Evolutionary conservation across 768 basidiomycete species (phyloP), one percentile per base, ranked within the genome.

Genomic region (Boletus rubroflammeus): DNA sequence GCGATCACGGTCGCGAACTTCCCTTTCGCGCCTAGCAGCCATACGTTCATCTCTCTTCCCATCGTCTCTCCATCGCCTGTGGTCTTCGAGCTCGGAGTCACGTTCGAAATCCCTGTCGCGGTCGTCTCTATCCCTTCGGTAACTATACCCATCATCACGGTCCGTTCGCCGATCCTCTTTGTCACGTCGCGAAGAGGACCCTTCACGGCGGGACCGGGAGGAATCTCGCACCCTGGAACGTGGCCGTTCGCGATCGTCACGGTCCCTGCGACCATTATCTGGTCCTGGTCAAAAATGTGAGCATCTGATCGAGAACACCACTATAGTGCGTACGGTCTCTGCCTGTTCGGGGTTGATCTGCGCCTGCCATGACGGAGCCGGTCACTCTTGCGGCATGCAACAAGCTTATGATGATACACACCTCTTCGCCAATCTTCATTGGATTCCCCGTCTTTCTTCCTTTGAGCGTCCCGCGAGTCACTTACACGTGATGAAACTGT

Each of bases 391-490:
- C 5, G 7, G 6, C 14, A 45, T 31, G 17, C 1, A 44, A 45
- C 36, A 36, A 32, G 29, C 25, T 19, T 47, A 57, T 32, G 21
- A 49, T 25, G 56, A 62, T 44, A 66, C 78, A 58, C 62, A 90
- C 90, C 87, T 82, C 88, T 80, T 66, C 90, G 80, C 90, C 90
- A 93, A 64, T 93, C 90, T 62, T 92, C 88, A 61, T 82, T 84
- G 25, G 76, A 76, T 67, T 92, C 90, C 35, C 84, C 87, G 41
- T 77, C 76, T 70, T 86, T 86, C 73, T 84, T 85, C 74, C 82
- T 87, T 42, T 73, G 63, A 51, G 74, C 57, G 28, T 90, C 88
- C 62, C 84, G 76, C 26, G 75, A 73, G 54, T 90, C 87, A 45
- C 75, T 69, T 45, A 81, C 73, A 51, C 88, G 80, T 47, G 80